A percentile compares a stretch with the other conserved stretches of the same genome.
Evolutionary conservation across 495 filamentous ascomycete genomes (phyloP).

Genomic region (Mytilinidion resinicola): DNA sequence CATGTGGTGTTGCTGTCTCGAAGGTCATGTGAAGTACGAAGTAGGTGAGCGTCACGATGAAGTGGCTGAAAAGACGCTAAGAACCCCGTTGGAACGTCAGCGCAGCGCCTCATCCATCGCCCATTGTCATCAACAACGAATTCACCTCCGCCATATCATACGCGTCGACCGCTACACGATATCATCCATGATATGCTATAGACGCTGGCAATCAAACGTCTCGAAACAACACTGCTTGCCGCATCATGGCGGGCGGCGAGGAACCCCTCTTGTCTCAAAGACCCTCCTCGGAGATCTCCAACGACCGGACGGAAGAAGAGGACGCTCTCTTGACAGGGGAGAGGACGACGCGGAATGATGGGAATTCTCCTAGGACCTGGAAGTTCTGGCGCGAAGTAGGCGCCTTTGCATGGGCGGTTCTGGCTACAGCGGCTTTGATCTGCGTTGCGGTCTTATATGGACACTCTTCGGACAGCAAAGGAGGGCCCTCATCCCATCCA

Average conservation of each 20-base stretch:
- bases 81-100: no score
- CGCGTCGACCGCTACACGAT: no score
- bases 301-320: slow-evolving; percentile 47
- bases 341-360: slow-evolving; percentile 32
- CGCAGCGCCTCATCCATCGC: no score
- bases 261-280: slow-evolving; percentile 36
- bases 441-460: slow-evolving; percentile 60
- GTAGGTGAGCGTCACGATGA: no score
- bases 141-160: no score
- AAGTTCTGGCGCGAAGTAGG: slow-evolving; percentile 61
- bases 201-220: neutral
- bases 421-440: slow-evolving; percentile 76
- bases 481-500: slow-evolving; percentile 37
- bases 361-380: slow-evolving; percentile 37
- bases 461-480: no score
- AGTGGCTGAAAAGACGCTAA: no score
- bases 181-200: neutral
- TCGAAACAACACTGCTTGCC: neutral
- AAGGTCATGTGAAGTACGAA: no score
- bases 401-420: slow-evolving; percentile 76
- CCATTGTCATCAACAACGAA: no score
- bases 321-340: slow-evolving; percentile 59
- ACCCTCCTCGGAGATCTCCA: slow-evolving; percentile 35
- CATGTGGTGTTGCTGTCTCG: no score
- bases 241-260: slow-evolving; percentile 39